Conservation (phyloP, 1,139 yeast genomes). For the Pichia terricola region DNA sequence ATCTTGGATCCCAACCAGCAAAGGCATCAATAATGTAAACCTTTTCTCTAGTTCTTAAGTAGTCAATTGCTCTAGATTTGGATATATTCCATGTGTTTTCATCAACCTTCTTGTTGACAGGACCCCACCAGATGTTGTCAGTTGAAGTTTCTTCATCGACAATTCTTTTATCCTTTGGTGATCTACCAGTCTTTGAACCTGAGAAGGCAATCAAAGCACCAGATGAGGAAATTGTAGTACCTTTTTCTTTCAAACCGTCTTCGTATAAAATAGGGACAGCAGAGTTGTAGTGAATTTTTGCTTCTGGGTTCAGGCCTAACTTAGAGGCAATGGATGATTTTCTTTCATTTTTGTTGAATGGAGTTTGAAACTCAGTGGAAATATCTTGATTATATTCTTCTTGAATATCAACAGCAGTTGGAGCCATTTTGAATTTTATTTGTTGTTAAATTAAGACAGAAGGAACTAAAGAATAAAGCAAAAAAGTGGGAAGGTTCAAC, state of each 20-base stretch:
- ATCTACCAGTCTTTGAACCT: conserved; percentile 94
- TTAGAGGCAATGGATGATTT: conserved; percentile 24
- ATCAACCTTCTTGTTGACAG: conserved; percentile 91
- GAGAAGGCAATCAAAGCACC: conserved; percentile 97
- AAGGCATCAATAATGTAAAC: conserved; percentile 92
- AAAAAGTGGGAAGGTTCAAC: not conserved
- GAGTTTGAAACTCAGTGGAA: conserved; percentile 15
- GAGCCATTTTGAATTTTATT: conserved; percentile 22
- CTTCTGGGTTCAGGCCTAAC: conserved; percentile 37
- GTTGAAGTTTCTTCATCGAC: conserved; percentile 87
- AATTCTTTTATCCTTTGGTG: conserved; percentile 96
- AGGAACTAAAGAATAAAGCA: not conserved
- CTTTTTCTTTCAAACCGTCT: conserved; percentile 84
- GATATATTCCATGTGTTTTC: conserved; percentile 94
- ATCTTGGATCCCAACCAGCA: conserved; percentile 99
- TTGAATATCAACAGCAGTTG: conserved; percentile 29
- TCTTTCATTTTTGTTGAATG: conserved; percentile 19
- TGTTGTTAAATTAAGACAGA: not conserved
- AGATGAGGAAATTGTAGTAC: conserved; percentile 85
- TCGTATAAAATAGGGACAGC: conserved; percentile 91
- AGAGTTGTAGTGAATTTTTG: conserved; percentile 71
- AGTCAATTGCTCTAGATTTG: conserved; percentile 94
- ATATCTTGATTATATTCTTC: conserved; percentile 22
- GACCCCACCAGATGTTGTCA: conserved; percentile 97
- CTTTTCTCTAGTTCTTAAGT: conserved; percentile 90